These are phyloP conservation scores for Ustilago esculenta DNA, from an alignment of 1,284 basidiomycete species.

Conservation along the genomic window DNA sequence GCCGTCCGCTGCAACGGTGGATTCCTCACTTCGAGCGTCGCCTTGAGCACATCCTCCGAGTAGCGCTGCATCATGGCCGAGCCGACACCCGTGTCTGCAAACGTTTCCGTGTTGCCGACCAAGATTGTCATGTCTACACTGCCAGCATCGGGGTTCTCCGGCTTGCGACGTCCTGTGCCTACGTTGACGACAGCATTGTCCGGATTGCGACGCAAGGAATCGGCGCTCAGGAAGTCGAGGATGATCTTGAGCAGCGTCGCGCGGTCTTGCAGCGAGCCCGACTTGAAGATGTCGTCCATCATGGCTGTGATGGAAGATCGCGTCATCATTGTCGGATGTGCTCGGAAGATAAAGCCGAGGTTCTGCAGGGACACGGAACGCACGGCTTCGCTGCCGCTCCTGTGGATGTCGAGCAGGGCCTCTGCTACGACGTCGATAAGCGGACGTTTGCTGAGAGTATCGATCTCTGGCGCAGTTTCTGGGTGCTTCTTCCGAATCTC, in stretches of 20 bases:
- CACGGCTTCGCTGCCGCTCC: slow-evolving; percentile 73
- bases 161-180: slow-evolving; percentile 32
- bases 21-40: slow-evolving; percentile 71
- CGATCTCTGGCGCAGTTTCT: slow-evolving; percentile 35
- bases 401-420: slow-evolving; percentile 77
- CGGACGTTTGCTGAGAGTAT: slow-evolving; percentile 71
- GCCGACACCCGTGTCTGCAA: slow-evolving; percentile 96
- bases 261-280: slow-evolving; percentile 76
- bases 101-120: slow-evolving; percentile 90
- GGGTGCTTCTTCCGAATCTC: slow-evolving; percentile 71
- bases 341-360: slow-evolving; percentile 87
- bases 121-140: slow-evolving; percentile 77
- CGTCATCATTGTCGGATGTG: slow-evolving; percentile 88
- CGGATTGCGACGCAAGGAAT: slow-evolving; percentile 38
- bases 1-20: slow-evolving; percentile 79
- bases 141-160: slow-evolving; percentile 73
- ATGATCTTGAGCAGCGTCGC: slow-evolving; percentile 84
- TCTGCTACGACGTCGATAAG: slow-evolving; percentile 84
- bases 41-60: slow-evolving; percentile 80
- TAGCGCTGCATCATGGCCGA: slow-evolving; percentile 94
- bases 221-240: slow-evolving; percentile 72
- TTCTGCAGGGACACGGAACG: slow-evolving; percentile 78
- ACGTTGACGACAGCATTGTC: slow-evolving; percentile 37
- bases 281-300: slow-evolving; percentile 86
- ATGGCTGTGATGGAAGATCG: slow-evolving; percentile 79